Evolutionary conservation across 441 rosid species (phyloP), one percentile per base, ranked within the genome.

Genomic region (Theobroma grandiflorum): DNA sequence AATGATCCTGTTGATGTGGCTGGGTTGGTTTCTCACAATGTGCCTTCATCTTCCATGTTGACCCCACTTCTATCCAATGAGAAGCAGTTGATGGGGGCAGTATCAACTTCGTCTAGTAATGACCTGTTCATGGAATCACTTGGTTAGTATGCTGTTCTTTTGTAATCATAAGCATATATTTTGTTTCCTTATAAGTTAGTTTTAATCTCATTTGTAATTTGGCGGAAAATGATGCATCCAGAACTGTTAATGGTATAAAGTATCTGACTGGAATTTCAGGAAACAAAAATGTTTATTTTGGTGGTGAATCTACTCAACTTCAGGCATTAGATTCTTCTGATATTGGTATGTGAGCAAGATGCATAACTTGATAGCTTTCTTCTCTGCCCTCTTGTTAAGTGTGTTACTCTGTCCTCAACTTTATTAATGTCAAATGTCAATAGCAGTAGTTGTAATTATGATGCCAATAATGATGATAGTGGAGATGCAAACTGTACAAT

Each of bases 121-220:
- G 82, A 72, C 42, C 65, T 75, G 57, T 67, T 84, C 18, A 8
- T 73, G 73, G 83, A 80, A 69, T 83, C 82, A 75, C 31, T 64
- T 67, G 92, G 92, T 93, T 83, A 59, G 87, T 87, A 79, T 76
- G 81, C 75, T 62, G n/a, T 26, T 45, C 52, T 73, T 63, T 40
- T 83, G 2, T 73, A 38, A 68, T 71, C 20, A 62, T 31, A 47
- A 47, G 55, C 77, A 74, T 49, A 8, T 49, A 15, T 47, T 50
- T 50, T 59, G 38, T 52, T 50, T 52, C 26, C 74, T 83, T 72
- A 66, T 42, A 42, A 57, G 11, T 55, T 74, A 58, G 14, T 79
- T 50, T 74, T 81, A 66, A 75, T 67, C 26, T 74, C 33, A 71
- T 73, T 47, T 80, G n/a, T 57, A 42, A 45, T 75, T 58, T 67